Evolutionary conservation across 768 basidiomycete species (phyloP), one percentile per base, ranked within the genome.

Genomic region (Leccinum uliginosum): DNA sequence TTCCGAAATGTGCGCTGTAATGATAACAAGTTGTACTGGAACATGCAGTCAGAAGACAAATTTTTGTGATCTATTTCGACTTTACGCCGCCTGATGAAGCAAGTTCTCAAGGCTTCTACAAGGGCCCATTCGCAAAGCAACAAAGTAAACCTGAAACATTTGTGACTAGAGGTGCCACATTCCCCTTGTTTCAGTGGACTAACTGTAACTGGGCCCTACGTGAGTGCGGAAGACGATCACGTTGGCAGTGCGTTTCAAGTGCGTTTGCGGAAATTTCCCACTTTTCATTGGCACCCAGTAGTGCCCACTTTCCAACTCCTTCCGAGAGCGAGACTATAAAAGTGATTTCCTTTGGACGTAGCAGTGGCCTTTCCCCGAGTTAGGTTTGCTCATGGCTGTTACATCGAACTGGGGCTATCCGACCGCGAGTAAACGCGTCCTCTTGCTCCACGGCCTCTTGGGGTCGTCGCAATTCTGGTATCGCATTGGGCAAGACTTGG

Each of bases 371-470:
- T 19, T 19, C 14, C 45, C 45, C 45, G 24, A 21, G 45, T 15
- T 45, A 12, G 21, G 3, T 45, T 23, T 45, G 19, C 21, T 46
- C 14, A 26, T 26, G 24, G 52, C 55, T 53, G 50, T 53, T 24
- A 32, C 44, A 7, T 21, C 60, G 2, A 62, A 56, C 8, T 69
- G 67, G 64, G 64, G 65, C 17, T 34, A 53, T 15, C 60, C 65
- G 19, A 29, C 49, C 10, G 58, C 69, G 1, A 51, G 40, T 24
- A 69, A 54, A 30, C 61, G 7, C 43, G 61, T 51, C 4, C 19
- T 67, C 30, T 50, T 71, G 23, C 11, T 71, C 3, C 70, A 69
- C 14, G 63, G 63, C 1, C 19, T 69, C 3, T 45, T 48, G 3
- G 3, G 56, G 14, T 57, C 65, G 9, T 58, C 68, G 7, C 57